These are phyloP conservation scores for Mucor plumbeus DNA, from an alignment of 371 early-diverging fungal species.

Conservation along the genomic window DNA sequence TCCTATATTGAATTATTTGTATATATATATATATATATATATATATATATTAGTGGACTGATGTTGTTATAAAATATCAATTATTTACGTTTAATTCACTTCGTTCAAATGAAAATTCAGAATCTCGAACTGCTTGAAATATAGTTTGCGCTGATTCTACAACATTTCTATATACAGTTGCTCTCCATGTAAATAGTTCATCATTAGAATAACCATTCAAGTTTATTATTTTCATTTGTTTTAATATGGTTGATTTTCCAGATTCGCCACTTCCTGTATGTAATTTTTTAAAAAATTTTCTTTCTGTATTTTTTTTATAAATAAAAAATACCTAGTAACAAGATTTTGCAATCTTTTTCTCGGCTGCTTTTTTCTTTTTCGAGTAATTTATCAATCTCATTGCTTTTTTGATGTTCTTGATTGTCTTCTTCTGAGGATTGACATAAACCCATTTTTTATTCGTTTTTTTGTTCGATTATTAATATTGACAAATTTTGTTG, in stretches of 20 bases:
- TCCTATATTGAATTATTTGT: constrained; percentile 1
- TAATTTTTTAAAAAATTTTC: not conserved
- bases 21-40: too few species aligned
- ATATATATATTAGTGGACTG: not conserved
- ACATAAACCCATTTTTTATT: constrained; percentile 63
- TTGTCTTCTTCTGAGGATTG: constrained; percentile 66
- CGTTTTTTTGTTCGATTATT: not conserved
- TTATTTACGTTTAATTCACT: constrained; percentile 18
- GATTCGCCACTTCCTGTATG: constrained; percentile 70
- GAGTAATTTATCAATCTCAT: constrained; percentile 67
- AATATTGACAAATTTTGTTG: not conserved
- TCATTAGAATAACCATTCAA: constrained; percentile 83
- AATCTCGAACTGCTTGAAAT: constrained; percentile 59
- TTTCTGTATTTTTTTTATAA: not conserved
- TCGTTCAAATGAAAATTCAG: constrained; percentile 10
- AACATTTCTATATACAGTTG: constrained; percentile 82
- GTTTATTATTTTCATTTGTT: constrained; percentile 95
- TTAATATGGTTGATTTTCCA: constrained; percentile 90
- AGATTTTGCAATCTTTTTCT: constrained; percentile 75
- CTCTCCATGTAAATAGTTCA: constrained; percentile 77
- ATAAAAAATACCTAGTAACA: constrained; percentile 65
- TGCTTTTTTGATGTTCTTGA: constrained; percentile 57
- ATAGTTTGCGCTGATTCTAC: constrained; percentile 75
- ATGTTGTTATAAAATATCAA: not conserved
- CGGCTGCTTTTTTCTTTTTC: constrained; percentile 64